These are phyloP conservation scores for Quaeritorhiza haematococci DNA, from an alignment of 371 early-diverging fungal genomes.

Conservation along the genomic window DNA sequence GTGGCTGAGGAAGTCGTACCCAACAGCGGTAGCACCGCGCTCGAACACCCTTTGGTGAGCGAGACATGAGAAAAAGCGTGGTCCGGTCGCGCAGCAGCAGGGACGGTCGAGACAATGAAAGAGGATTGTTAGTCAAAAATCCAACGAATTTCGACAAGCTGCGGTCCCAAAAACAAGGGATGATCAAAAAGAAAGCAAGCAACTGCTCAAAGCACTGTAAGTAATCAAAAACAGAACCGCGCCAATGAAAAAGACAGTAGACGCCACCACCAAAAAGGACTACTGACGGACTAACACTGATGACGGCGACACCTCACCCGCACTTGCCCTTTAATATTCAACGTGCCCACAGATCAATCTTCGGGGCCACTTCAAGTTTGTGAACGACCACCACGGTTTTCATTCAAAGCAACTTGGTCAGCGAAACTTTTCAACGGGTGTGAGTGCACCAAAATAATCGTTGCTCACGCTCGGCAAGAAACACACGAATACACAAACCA, in stretches of 20 bases:
- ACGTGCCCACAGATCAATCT: no score
- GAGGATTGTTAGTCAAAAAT: constrained; percentile 1
- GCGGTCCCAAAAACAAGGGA: neutral
- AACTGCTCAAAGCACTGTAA: neutral
- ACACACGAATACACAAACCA: no score
- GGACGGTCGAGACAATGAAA: neutral
- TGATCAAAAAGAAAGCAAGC: constrained; percentile 9
- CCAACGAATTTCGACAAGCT: constrained; percentile 1
- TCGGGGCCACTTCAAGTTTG: no score
- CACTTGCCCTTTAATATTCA: no score
- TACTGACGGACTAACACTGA: no score
- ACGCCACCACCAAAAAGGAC: constrained; percentile 1
- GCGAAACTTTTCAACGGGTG: no score
- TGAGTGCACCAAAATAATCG: no score
- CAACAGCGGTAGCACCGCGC: constrained; percentile 56
- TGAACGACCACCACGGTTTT: no score
- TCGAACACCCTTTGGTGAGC: constrained; percentile 44
- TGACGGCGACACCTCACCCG: no score
- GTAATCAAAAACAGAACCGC: constrained; percentile 8
- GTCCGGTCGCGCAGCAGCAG: neutral
- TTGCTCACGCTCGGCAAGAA: no score
- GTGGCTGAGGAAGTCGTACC: constrained; percentile 63
- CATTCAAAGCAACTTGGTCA: no score
- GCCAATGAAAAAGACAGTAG: constrained; percentile 2
- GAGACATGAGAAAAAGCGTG: constrained; percentile 1